Evolutionary conservation across 176 grass and related monocot species (phyloP).

Genomic region (Themeda triandra): DNA sequence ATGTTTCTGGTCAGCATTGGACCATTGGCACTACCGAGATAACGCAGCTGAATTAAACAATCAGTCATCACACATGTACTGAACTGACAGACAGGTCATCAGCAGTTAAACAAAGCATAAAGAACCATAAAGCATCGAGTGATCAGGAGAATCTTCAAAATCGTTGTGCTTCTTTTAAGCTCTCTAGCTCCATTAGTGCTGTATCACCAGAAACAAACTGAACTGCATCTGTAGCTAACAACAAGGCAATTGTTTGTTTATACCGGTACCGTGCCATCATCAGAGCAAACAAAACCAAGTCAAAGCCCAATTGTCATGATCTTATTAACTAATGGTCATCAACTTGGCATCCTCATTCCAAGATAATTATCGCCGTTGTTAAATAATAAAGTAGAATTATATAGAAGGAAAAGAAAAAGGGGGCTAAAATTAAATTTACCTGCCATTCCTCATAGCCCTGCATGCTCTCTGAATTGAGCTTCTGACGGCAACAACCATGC

Average conservation of each 20-base stretch:
- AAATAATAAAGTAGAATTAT: not conserved
- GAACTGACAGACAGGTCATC: constrained; percentile 4
- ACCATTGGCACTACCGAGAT: constrained; percentile 10
- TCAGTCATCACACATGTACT: not conserved
- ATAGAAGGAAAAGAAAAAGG: not conserved
- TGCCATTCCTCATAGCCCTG: constrained; percentile 90
- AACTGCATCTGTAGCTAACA: not conserved
- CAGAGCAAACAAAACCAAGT: constrained; percentile 7
- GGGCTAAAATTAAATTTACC: constrained; percentile 43
- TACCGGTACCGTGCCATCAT: not conserved
- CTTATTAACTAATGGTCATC: not conserved
- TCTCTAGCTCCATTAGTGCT: constrained; percentile 4
- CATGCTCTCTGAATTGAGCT: constrained; percentile 79
- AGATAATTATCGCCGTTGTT: not conserved
- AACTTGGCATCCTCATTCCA: not conserved
- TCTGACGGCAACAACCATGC: constrained; percentile 76
- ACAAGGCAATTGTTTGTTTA: not conserved
- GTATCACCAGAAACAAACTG: constrained; percentile 3
- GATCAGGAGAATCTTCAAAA: constrained; percentile 25
- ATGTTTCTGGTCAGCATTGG: constrained; percentile 27
- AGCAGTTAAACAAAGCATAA: constrained; percentile 9
- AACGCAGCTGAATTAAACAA: not conserved
- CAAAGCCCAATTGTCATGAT: not conserved
- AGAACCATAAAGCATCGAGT: not conserved
- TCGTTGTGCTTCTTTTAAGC: not conserved